Evolutionary conservation across 1,139 yeast species (phyloP), one percentile per base, ranked within the genome.

Genomic region (Hyphopichia fennica): DNA sequence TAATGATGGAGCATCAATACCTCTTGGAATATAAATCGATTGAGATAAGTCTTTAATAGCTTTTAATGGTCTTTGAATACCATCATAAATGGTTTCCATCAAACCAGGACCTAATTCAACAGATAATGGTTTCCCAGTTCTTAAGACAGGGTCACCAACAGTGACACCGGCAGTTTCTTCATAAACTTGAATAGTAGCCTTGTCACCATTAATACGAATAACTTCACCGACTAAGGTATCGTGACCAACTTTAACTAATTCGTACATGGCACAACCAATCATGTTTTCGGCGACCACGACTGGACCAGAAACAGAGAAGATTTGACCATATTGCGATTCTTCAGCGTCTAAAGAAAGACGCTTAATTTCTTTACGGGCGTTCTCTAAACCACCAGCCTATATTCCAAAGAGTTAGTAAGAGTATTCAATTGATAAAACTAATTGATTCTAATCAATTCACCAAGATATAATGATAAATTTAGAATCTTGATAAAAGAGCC

Each of bases 251-350:
- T 86, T 90, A 58, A 93, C 93, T 69, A 93, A 79, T 67, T 93
- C 99, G 78, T 93, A 90, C 99, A 93, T 93, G 58, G 98, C 96
- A 80, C 97, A 88, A 51, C 99, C 99, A 71, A 89, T 86, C 97
- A 93, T 89, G 72, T 93, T 87, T 70, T 93, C 99, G 38, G 99
- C 99, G 41, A 95, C 84, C 41, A 93, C 87, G 58, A 93, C 99
- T 15, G 99, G 98, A 57, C 98, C 98, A 18, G 98, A 90, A 42
- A 93, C 97, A 18, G 97, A 88, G 72, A 82, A 90, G 58, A 93
- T 87, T 55, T 77, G 83, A 49, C 96, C 96, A 67, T 87, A 88
- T 53, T 85, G 88, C 43, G 85, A 76, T 67, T 89, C 96, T 34
- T 72, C 77, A 39, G 72, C 75, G 60, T 87, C 96, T 52, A 91